Base-by-base conservation (phyloP, 192 early-diverging fungal species). In the Kappamyces sp. region DNA sequence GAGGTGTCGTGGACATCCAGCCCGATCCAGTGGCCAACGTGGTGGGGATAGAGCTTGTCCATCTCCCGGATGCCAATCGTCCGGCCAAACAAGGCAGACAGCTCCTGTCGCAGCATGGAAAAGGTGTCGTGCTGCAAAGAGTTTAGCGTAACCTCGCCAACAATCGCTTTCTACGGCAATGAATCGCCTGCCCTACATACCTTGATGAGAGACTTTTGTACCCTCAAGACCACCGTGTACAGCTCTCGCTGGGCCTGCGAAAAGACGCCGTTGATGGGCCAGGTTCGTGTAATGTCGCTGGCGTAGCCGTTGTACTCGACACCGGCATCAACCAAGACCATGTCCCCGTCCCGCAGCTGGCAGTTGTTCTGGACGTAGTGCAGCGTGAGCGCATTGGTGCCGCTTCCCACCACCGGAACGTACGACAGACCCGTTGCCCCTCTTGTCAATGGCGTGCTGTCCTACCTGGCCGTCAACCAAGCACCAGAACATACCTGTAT, bases 371-470 rank as follows among this genome's bases (percentile, higher is more conserved):
- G 74, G 37, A 97, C 93, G 74, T 99, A 99, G 66, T 99, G 96
- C 82, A 99, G 78, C 10, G 84, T 86, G 60, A 95, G 66, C 5
- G 93, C 93, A 64, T 96, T 96, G 46, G 76, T 73, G 37, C 93
- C 96, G 5, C 88, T 83, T 0, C 94, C 96, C 15, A 99, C 91
- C 2, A 99, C 96, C 1, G 96, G 96, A 15, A 99, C 90, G 70
- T 99, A 99, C 10, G 91, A 88, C 32, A 92, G 70, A 39, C 81
- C 76, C 38, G 74, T 76, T 1, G 80, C 83, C 2, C 84, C 86
- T 32, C 76, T 65, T 67, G 72, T 72, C 49, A 77, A 63, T 48
- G 83, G 83, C 33, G n/a, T n/a, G n/a, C n/a, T n/a, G n/a, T n/a
- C n/a, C n/a, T n/a, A n/a, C n/a, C n/a, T n/a, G n/a, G n/a, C n/a